Evolutionary conservation across 1,284 basidiomycete species (phyloP).

Genomic region (Phylloporus sp.): DNA sequence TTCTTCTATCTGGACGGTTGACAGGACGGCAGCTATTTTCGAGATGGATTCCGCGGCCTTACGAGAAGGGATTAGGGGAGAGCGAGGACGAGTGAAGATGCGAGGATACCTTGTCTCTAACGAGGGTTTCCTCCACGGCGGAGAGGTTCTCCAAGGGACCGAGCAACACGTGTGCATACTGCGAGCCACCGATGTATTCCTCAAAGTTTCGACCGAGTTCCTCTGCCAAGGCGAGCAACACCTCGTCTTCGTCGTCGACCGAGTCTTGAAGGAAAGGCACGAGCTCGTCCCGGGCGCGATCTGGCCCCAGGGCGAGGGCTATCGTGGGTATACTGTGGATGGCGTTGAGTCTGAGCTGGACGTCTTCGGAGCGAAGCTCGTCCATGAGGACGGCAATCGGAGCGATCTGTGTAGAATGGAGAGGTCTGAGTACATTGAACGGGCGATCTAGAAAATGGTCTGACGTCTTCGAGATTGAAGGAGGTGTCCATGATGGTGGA

Average conservation of each 20-base stretch:
- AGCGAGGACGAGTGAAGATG: neutral
- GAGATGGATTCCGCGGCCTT: conserved; percentile 97
- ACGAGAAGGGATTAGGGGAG: conserved; percentile 17
- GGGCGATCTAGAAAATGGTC: conserved; percentile 28
- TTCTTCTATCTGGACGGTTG: conserved; percentile 85
- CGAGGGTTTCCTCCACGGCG: conserved; percentile 97
- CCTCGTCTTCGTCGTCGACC: conserved; percentile 99
- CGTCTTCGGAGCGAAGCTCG: conserved; percentile 95
- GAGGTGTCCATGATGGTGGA: conserved; percentile 61
- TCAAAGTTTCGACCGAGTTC: conserved; percentile 93
- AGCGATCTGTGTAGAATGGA: conserved; percentile 59
- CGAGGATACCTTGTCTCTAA: conserved; percentile 89
- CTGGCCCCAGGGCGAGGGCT: conserved; percentile 94
- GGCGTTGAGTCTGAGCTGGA: conserved; percentile 92
- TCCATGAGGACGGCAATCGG: conserved; percentile 93
- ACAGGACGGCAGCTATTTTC: conserved; percentile 84
- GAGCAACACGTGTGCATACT: conserved; percentile 88
- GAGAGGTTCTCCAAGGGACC: conserved; percentile 96
- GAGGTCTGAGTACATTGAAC: conserved; percentile 19
- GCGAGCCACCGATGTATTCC: conserved; percentile 93
- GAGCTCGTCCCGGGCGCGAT: conserved; percentile 95
- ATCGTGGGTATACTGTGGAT: conserved; percentile 99
- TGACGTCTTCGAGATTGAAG: conserved; percentile 60
- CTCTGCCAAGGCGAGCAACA: conserved; percentile 94
- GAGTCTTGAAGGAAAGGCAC: conserved; percentile 98